Evolutionary conservation across 73 alveolate genomes (phyloP), one percentile per base, ranked within the genome.

Genomic region (Blepharisma stoltei): DNA sequence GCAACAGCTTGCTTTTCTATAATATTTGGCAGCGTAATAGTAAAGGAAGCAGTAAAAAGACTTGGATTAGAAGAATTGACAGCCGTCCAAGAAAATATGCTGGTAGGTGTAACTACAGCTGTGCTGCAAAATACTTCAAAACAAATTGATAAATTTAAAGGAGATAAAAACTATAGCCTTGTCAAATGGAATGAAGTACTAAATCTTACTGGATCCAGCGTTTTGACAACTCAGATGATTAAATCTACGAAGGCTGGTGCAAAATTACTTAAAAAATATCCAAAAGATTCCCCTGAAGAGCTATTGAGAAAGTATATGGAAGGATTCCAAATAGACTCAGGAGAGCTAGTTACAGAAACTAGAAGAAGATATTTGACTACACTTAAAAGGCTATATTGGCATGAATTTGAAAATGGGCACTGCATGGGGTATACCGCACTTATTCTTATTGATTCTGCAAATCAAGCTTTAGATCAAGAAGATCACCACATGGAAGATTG

Each of bases 351-450:
- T 52, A 20, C 37, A 6, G 88, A 81, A 46, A 77, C 80, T 14
- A 52, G 81, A 32, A 80, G 67, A 43, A 48, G 88, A 44, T 81
- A 25, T 70, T 43, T 81, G 6, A 52, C 78, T 43, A 54, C 79
- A 6, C 60, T 81, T 0, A 81, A 75, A 73, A 83, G 88, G 20
- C 21, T 71, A 21, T 81, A 81, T 43, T 81, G 88, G 88, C 68
- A 81, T 18, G 55, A 25, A 55, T 81, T 73, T 45, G 83, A 81
- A 45, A 54, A 44, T 32, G 83, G 88, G 2, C 53, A 48, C 38
- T 81, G 83, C 21, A 54, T 77, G 11, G 45, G 66, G 0, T 45
- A 54, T 5, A 6, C 83, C 7, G 68, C 52, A 20, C 47, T 71
- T 8, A 55, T 81, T 6, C 78, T 81, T 0, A 43, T 81, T 20